Base-by-base conservation (phyloP, 1,284 basidiomycete species). In the Apiotrichum montevideense region DNA sequence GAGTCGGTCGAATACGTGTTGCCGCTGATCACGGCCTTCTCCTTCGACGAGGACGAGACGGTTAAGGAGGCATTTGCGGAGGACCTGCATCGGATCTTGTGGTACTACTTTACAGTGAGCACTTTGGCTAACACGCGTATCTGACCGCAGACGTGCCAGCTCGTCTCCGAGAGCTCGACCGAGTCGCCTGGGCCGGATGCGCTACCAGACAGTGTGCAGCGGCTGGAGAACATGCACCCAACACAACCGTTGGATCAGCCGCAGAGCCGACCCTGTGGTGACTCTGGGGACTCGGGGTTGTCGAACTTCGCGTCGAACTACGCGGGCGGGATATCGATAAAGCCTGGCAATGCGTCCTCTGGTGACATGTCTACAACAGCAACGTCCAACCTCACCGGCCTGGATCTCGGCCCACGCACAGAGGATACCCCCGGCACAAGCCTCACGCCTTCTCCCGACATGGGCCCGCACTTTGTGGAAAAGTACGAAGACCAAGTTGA, bases 1-100 rank as follows among this genome's bases (percentile, higher is more conserved):
- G 95, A 98, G 66, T 92, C 91, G 3, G 87, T 93, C 66, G 90
- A 94, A 74, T 98, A 96, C 72, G 90, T 98, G 51, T 80, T 97
- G 11, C 94, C 94, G 1, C 81, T 97, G 15, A 83, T 98, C 58
- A 88, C 85, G 53, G 85, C 84, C 32, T 84, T 98, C 35, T 91
- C 90, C 3, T 85, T 88, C 73, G 94, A 98, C 70, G 85, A 89
- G 73, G 94, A 97, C 63, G 90, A 95, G 65, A 78, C 83, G 42
- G 93, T 98, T 58, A 93, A 91, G 74, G 90, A 96, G 69, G 88
- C 91, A 0, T 85, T 98, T 43, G 87, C 90, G 2, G 82, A 85
- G 2, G 86, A 91, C 68, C 79, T 98, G 32, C 84, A 90, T 51
- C 79, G 83, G 45, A 84, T 96, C 64, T 84, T 97, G 63, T 97